Percentiles rank a stretch among this genome's conserved stretches.
Conservation (phyloP, 768 basidiomycete species). For the Piloderma croceum region DNA sequence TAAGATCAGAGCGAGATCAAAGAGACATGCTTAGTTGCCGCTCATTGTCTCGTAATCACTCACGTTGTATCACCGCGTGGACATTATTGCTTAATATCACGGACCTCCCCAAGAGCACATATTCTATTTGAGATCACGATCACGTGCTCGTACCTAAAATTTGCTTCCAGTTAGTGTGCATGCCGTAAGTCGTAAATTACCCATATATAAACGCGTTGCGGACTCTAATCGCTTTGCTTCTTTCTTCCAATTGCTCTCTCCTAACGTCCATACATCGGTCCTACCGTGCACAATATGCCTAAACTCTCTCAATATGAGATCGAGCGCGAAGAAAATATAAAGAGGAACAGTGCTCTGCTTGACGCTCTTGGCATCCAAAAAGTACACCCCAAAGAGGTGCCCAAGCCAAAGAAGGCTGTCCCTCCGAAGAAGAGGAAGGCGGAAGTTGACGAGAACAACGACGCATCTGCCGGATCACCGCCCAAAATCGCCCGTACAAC, state of each 20-base stretch:
- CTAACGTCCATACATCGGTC: slow-evolving; percentile 1
- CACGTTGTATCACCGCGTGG: too few relatives aligned
- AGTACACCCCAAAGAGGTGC: slow-evolving; percentile 41
- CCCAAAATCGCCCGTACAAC: slow-evolving; percentile 12
- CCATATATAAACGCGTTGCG: background rate
- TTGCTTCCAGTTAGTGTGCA: slow-evolving; percentile 5
- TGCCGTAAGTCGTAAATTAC: slow-evolving; percentile 2
- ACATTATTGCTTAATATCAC: too few relatives aligned
- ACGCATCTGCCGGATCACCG: slow-evolving; percentile 9
- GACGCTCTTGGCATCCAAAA: slow-evolving; percentile 37
- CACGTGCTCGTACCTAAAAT: background rate
- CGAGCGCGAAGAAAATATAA: slow-evolving; percentile 32
- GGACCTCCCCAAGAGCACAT: background rate
- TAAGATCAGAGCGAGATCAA: too few relatives aligned
- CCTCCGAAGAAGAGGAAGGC: slow-evolving; percentile 30
- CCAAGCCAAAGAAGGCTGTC: slow-evolving; percentile 24
- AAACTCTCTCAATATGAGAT: slow-evolving; percentile 23
- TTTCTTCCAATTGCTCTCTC: background rate
- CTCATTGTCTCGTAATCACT: too few relatives aligned
- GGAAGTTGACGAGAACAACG: slow-evolving; percentile 15
- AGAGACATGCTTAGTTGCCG: too few relatives aligned
- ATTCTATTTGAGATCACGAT: background rate
- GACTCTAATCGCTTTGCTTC: slow-evolving; percentile 3
- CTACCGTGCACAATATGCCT: background rate
- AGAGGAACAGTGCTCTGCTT: slow-evolving; percentile 40